phyloP scores from a whole-genome alignment of 1,284 basidiomycete species.

The Ganoderma boninense region DNA sequence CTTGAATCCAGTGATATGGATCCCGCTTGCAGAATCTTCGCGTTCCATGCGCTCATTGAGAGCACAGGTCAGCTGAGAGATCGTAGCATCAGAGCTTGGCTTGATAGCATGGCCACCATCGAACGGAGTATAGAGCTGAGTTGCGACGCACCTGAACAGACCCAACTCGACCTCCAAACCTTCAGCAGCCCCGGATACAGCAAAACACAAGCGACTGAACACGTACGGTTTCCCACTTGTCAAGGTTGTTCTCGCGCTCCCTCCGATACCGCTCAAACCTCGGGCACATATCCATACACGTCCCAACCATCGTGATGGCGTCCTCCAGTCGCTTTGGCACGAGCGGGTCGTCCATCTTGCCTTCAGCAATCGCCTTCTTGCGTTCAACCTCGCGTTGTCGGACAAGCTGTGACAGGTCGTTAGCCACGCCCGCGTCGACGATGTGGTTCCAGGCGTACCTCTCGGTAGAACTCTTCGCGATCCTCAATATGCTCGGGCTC shows the following conservation, averaged over 20 bases:
- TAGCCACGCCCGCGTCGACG: background rate
- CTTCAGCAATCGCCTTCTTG: constrained; percentile 81
- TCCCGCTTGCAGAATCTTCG: background rate
- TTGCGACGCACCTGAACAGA: constrained; percentile 25
- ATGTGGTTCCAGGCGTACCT: constrained; percentile 53
- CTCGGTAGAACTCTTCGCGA: constrained; percentile 70
- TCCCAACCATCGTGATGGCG: constrained; percentile 91
- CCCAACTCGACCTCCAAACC: constrained; percentile 28
- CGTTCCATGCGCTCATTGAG: constrained; percentile 30
- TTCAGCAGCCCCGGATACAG: constrained; percentile 27
- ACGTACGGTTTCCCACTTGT: constrained; percentile 87
- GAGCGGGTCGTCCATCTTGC: constrained; percentile 87
- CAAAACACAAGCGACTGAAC: constrained; percentile 17
- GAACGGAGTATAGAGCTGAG: background rate
- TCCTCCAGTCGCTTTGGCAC: constrained; percentile 84
- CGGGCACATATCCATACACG: constrained; percentile 94
- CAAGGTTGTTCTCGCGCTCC: constrained; percentile 90
- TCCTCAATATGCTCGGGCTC: constrained; percentile 66
- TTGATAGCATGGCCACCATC: background rate
- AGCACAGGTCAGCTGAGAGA: constrained; percentile 9
- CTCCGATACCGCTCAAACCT: constrained; percentile 92
- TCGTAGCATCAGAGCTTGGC: background rate
- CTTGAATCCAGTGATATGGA: background rate
- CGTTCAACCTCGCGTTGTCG: constrained; percentile 81
- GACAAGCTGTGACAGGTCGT: constrained; percentile 56